Base-by-base conservation (phyloP, 768 basidiomycete species). In the Boletus sp. region DNA sequence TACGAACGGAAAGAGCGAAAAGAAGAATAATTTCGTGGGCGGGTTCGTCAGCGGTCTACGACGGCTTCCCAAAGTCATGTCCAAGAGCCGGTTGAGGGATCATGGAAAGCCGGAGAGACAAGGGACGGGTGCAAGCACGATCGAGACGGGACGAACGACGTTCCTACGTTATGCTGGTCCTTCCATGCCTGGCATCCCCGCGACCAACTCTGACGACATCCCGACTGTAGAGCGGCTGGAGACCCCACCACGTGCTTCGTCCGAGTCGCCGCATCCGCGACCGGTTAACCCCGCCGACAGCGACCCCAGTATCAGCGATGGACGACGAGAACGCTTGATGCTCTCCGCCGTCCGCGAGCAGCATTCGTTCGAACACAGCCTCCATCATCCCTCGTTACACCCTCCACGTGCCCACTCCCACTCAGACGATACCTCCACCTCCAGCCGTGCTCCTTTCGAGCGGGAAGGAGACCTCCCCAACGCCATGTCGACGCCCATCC, bases 51-150 rank as follows among this genome's bases (percentile, higher is more conserved):
- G 32, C 51, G 67, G 71, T 29, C 54, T 72, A 33, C 63, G 72
- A 40, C 61, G 71, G 20, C 59, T 72, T 40, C 71, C 71, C 12
- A 72, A 72, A 44, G 71, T 73, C 52, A 72, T 72, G 64, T 72
- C 71, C 37, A 72, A 64, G 61, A 50, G 57, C 5, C 66, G 71
- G 44, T 32, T 72, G 42, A 64, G 61, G 50, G 71, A 71, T 14
- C 52, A 67, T 44, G 49, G 54, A 33, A 70, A 66, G 40, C 56
- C 60, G 20, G 64, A 59, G 20, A 67, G 66, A 52, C 70, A 63
- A n/a, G 63, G 55, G 5, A 47, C 18, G 10, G 53, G 52, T 5
- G 20, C 36, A 17, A 46, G 55, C n/a, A 50, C 55, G 41, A n/a
- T 49, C 33, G 62, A 64, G 9, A 55, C 61, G 1, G 52, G 57